Base-by-base conservation (phyloP, 495 filamentous ascomycete species). In the Lasiosphaeria miniovina region DNA sequence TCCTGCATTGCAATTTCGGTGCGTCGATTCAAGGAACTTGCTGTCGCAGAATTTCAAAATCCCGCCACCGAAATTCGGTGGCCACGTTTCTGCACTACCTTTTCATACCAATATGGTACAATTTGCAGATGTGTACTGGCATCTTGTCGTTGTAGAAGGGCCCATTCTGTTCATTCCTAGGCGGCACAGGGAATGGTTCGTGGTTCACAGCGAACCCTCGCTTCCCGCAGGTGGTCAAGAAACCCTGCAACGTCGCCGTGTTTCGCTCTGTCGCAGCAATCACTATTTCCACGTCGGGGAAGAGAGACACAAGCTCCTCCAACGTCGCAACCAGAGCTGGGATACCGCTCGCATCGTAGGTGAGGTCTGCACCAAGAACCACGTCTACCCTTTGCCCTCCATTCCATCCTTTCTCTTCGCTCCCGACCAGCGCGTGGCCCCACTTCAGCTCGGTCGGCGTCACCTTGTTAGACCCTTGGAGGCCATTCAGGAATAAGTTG, bases 401-500 rank as follows among this genome's bases (percentile, higher is more conserved):
- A 49, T 78, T 78, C 79, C 76, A 80, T 36, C 62, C 55, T 46
- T 64, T 52, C 40, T 76, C 74, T 54, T 80, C 77, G 2, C 73
- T 75, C n/a, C 77, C 76, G 2, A 76, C 54, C 12, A 84, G 61
- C 7, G 78, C 71, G 46, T 78, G 73, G 31, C 87, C 87, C 88
- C 88, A 90, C 70, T 75, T 78, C 8, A 89, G 61, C 6, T 85
- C 75, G 59, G 75, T 77, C 12, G 79, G 69, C 14, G 74, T 55
- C 43, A 86, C 76, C 34, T 68, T 59, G 9, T 65, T 57, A 0
- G 66, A 70, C 8, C 70, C 77, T 31, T 84, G 78, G 7, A 88
- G 73, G 17, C 73, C 76, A 71, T 94, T 96, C 49, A 91, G 71
- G 36, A 77, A 84, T 45, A 88, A 71, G 68, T 88, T 93, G 8